Conservation (phyloP, 371 early-diverging fungal genomes). For the Actinomortierella ambigua region DNA sequence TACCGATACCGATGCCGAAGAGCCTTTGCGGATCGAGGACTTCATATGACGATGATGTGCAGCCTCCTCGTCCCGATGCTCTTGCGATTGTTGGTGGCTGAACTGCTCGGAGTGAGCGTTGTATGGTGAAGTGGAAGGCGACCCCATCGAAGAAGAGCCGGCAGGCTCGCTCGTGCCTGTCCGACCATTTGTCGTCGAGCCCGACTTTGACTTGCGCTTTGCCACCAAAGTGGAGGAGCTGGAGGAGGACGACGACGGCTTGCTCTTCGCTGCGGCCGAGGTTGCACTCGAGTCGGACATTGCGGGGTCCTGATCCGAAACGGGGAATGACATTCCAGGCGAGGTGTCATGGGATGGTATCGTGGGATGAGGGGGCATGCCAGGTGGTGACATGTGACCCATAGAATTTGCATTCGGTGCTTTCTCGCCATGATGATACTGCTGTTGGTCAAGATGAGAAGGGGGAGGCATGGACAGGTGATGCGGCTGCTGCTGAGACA, state of each 20-base stretch:
- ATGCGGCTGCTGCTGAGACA: too few species aligned
- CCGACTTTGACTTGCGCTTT: constrained; percentile 32
- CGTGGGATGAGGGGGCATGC: constrained; percentile 24
- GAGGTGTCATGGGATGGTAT: constrained; percentile 14
- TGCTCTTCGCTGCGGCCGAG: constrained; percentile 9
- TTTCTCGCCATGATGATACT: too few species aligned
- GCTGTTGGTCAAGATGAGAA: too few species aligned
- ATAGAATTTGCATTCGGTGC: too few species aligned
- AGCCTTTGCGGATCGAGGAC: not conserved
- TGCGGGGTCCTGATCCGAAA: constrained; percentile 3
- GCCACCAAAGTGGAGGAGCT: constrained; percentile 32
- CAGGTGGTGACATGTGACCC: constrained; percentile 9
- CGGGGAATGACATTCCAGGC: constrained; percentile 18
- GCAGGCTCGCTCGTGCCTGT: constrained; percentile 17
- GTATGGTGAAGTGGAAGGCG: constrained; percentile 17
- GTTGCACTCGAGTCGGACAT: constrained; percentile 4
- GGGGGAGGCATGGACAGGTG: too few species aligned
- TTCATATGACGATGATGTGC: not conserved
- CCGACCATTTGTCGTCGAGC: constrained; percentile 19
- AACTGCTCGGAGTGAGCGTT: constrained; percentile 4
- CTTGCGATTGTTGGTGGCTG: not conserved
- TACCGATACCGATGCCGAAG: constrained; percentile 6
- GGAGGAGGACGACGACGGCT: constrained; percentile 9
- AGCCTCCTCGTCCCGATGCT: not conserved
- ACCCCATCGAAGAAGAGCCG: constrained; percentile 35